These are phyloP conservation scores for Podaxis sp. DNA, from an alignment of 768 basidiomycete genomes.

Conservation along the genomic window DNA sequence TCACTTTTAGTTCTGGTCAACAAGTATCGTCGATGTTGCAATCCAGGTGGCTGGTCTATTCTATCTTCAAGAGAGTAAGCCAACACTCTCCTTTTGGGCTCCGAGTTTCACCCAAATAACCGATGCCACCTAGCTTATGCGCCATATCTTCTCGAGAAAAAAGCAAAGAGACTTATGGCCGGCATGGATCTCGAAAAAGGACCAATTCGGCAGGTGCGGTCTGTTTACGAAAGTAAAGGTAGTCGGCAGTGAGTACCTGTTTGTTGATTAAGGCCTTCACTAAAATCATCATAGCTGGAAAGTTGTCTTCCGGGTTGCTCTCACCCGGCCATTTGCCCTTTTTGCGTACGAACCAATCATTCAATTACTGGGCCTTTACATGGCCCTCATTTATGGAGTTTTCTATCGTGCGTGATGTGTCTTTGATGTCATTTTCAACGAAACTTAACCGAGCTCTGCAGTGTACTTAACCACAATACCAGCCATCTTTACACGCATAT, in stretches of 20 bases:
- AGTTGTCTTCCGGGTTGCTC: slow-evolving; percentile 47
- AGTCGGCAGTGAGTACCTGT: slow-evolving; percentile 41
- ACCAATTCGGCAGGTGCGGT: slow-evolving; percentile 36
- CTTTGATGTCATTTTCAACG: neutral
- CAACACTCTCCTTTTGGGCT: neutral
- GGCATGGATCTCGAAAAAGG: slow-evolving; percentile 50
- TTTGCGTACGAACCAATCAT: slow-evolving; percentile 64
- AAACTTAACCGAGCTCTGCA: slow-evolving; percentile 24
- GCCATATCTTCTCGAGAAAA: slow-evolving; percentile 46
- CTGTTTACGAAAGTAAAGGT: slow-evolving; percentile 43
- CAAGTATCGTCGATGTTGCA: slow-evolving; percentile 52
- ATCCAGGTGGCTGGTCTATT: slow-evolving; percentile 59
- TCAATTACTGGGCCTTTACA: slow-evolving; percentile 65
- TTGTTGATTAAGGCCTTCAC: neutral
- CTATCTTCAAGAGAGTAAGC: slow-evolving; percentile 63
- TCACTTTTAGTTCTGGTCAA: slow-evolving; percentile 59
- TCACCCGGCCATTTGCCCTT: slow-evolving; percentile 68
- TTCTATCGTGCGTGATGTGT: slow-evolving; percentile 47
- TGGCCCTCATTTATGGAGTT: slow-evolving; percentile 68
- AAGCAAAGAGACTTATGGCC: slow-evolving; percentile 46
- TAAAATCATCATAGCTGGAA: slow-evolving; percentile 42
- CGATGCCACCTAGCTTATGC: slow-evolving; percentile 39
- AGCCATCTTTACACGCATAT: slow-evolving; percentile 52
- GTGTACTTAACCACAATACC: slow-evolving; percentile 71
- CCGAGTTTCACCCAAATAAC: slow-evolving; percentile 22